Evolutionary conservation across 768 basidiomycete genomes (phyloP).

Genomic region (Termitomyces bulborhizus): DNA sequence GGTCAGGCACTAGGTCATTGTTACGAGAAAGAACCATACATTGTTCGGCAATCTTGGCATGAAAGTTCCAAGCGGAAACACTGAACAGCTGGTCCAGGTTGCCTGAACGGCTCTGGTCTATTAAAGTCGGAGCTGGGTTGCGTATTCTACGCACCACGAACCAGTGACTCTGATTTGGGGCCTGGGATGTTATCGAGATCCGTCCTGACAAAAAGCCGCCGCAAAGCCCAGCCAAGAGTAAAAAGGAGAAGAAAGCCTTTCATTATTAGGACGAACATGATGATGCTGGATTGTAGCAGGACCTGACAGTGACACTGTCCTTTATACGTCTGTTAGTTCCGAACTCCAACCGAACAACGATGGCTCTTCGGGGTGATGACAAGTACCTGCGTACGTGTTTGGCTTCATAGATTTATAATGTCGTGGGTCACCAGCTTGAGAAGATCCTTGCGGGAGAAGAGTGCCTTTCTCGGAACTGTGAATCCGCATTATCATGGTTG

Average conservation of each 20-base stretch:
- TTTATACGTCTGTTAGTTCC: neutral
- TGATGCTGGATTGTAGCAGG: neutral
- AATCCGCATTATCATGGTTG: neutral
- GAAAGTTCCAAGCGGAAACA: conserved; percentile 4
- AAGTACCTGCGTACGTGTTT: conserved; percentile 2
- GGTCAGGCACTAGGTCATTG: neutral
- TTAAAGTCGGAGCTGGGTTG: neutral
- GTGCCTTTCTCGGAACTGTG: neutral
- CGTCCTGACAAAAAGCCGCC: conserved; percentile 13
- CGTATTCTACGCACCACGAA: conserved; percentile 19
- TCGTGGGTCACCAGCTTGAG: neutral
- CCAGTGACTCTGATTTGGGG: conserved; percentile 22
- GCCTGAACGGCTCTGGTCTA: neutral
- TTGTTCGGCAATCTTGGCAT: conserved; percentile 4
- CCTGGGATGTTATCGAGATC: conserved; percentile 31
- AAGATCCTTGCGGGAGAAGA: neutral
- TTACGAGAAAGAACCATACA: neutral
- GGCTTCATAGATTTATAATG: neutral
- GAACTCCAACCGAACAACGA: neutral
- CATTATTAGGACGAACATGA: conserved; percentile 4
- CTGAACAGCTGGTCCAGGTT: conserved; percentile 10
- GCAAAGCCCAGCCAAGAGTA: conserved; percentile 12
- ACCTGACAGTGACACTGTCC: neutral
- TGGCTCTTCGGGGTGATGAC: conserved; percentile 1
- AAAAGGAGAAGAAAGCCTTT: conserved; percentile 6